A percentile compares a stretch with the other conserved stretches of the same genome.
phyloP scores from a whole-genome alignment of 495 filamentous ascomycete genomes.

The Penicillium malachiteum region DNA sequence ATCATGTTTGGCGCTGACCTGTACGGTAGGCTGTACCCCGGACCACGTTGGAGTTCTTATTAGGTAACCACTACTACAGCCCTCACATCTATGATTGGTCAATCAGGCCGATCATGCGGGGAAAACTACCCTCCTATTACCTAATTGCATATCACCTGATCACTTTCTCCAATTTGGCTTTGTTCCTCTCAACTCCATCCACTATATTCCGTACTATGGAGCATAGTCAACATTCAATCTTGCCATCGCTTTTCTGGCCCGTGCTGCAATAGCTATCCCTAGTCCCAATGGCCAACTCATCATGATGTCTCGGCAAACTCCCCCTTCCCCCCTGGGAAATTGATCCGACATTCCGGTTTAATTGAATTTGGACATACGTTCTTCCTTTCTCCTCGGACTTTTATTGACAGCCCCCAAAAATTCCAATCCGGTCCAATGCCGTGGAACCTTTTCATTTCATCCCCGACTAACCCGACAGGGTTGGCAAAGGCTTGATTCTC shows the following conservation, averaged over 20 bases:
- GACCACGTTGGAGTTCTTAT: conserved; percentile 21
- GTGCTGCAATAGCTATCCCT: neutral
- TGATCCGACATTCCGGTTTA: neutral
- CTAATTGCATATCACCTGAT: conserved; percentile 29
- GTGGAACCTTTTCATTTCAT: neutral
- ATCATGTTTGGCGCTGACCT: neutral
- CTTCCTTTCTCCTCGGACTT: neutral
- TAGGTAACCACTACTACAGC: conserved; percentile 21
- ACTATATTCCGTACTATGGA: no score
- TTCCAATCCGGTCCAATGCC: neutral
- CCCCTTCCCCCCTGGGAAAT: neutral
- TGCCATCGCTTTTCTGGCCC: neutral
- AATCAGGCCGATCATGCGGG: conserved; percentile 24
- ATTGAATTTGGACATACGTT: no score
- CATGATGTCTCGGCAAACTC: neutral
- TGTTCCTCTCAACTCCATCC: neutral
- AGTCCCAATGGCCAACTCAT: neutral
- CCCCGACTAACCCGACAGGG: conserved; percentile 9
- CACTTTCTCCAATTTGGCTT: conserved; percentile 7
- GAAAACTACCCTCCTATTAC: conserved; percentile 19
- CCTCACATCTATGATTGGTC: conserved; percentile 8
- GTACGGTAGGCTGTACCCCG: conserved; percentile 12
- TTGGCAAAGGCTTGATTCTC: conserved; percentile 28
- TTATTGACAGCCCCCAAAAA: neutral
- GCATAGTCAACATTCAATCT: neutral